Evolutionary conservation across 2,329 filamentous ascomycete genomes (phyloP), one percentile per base, ranked within the genome.

Genomic region (Exophiala bonariae): DNA sequence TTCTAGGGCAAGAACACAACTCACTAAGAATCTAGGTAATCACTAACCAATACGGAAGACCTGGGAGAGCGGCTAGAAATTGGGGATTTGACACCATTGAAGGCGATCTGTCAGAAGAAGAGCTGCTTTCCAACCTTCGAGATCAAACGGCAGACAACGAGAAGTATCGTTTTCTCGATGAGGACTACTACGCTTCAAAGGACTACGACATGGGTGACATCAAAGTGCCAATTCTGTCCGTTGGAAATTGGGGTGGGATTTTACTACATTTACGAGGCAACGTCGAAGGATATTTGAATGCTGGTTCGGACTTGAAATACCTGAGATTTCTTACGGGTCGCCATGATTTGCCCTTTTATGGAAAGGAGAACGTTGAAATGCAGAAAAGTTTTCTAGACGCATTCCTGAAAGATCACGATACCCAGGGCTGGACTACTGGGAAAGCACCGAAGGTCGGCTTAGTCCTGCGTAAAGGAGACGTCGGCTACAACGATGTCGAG

Each of bases 331-430:
- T 87, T 59, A 82, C 79, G 0, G 85, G 85, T 2, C 75, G 85
- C 0, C 85, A 89, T 52, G 85, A 88, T 57, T 70, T 88, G 2
- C 85, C 85, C 0, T 87, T 88, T 62, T 89, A 87, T 66, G 86
- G 87, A 60, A 64, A 76, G 1, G 80, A 87, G 38, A 81, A 87
- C 52, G 83, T 86, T 0, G 80, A 85, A 50, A 57, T 88, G 0
- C 85, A 88, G 59, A 74, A 72, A 37, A 80, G 78, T 54, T 89
- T 89, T 62, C 67, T 88, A 0, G 82, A 87, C 49, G 84, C 84
- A 0, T 89, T 89, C 59, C 72, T 89, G 28, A 87, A 87, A 56
- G 80, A 74, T 1, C 74, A 87, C 0, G 85, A 88, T 56, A 68
- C 71, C 0, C 71, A 70, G 1, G 66, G 66, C 7, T 67, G 63